Percentiles rank a stretch among this genome's conserved stretches.
These are phyloP conservation scores for Starmera pachycereana DNA, from an alignment of 805 yeast genomes.

Conservation along the genomic window DNA sequence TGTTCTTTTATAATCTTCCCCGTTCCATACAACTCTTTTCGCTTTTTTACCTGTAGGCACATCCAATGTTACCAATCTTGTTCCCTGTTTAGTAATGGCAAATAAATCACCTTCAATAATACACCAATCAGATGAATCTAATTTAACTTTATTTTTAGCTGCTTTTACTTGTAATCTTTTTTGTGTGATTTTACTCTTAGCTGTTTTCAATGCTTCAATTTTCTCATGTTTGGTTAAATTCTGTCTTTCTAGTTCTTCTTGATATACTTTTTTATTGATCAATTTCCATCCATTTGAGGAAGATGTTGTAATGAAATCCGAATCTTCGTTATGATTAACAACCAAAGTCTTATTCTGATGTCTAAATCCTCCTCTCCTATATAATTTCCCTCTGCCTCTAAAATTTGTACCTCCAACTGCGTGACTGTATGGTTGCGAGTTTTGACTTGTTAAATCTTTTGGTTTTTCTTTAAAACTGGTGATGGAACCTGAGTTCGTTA, in stretches of 20 bases:
- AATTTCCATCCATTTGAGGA: constrained; percentile 28
- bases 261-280: constrained; percentile 27
- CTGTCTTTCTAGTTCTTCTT: constrained; percentile 19
- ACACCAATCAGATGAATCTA: constrained; percentile 36
- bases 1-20: constrained; percentile 16
- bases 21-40: constrained; percentile 23
- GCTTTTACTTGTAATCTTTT: constrained; percentile 14
- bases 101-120: constrained; percentile 30
- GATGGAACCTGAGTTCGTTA: neutral
- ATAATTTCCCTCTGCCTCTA: constrained; percentile 11
- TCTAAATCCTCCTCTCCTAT: constrained; percentile 10
- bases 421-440: neutral
- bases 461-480: neutral
- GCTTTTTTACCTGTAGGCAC: constrained; percentile 13
- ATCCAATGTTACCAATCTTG: constrained; percentile 29
- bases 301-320: constrained; percentile 21
- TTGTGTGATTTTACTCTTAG: constrained; percentile 4
- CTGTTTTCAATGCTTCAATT: constrained; percentile 12
- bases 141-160: constrained; percentile 23
- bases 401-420: constrained; percentile 3
- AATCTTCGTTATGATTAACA: constrained; percentile 9
- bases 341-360: constrained; percentile 24
- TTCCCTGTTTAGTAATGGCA: constrained; percentile 31
- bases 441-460: neutral
- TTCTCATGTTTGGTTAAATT: constrained; percentile 15